Percentiles rank a stretch among this genome's conserved stretches.
phyloP scores from a whole-genome alignment of 768 basidiomycete genomes.

The Leccinum subtestaceum region DNA sequence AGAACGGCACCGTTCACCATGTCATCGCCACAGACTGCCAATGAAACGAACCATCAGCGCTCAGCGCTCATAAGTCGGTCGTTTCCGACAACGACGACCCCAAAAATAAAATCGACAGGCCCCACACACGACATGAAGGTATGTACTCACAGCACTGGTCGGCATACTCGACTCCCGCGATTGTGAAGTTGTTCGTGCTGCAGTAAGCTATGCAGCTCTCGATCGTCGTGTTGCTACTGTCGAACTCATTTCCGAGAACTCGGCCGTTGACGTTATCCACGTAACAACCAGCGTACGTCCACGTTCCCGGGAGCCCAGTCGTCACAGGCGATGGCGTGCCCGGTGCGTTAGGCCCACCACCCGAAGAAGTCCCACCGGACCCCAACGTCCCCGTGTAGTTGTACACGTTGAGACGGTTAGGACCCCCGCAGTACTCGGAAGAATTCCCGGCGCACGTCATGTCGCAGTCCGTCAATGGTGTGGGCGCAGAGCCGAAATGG shows the following conservation, averaged over 20 bases:
- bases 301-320: constrained; percentile 49
- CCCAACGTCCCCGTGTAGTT: constrained; percentile 9
- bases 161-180: constrained; percentile 70
- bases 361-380: neutral
- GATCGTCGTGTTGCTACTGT: constrained; percentile 48
- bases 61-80: constrained; percentile 1
- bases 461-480: constrained; percentile 52
- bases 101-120: neutral
- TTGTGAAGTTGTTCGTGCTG: constrained; percentile 48
- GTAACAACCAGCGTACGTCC: constrained; percentile 65
- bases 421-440: constrained; percentile 71
- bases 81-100: too few relatives aligned
- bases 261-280: constrained; percentile 73
- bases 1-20: constrained; percentile 58
- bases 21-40: constrained; percentile 65
- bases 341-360: neutral
- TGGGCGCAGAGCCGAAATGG: constrained; percentile 29
- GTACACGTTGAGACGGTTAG: constrained; percentile 40
- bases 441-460: constrained; percentile 25
- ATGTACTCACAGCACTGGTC: constrained; percentile 46
- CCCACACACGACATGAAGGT: neutral
- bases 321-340: constrained; percentile 41
- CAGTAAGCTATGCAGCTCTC: constrained; percentile 64
- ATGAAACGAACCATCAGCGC: constrained; percentile 4
- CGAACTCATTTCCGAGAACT: constrained; percentile 44